Base-by-base conservation (phyloP, 108 stramenopile species). In the Pelagomonas calceolata region DNA sequence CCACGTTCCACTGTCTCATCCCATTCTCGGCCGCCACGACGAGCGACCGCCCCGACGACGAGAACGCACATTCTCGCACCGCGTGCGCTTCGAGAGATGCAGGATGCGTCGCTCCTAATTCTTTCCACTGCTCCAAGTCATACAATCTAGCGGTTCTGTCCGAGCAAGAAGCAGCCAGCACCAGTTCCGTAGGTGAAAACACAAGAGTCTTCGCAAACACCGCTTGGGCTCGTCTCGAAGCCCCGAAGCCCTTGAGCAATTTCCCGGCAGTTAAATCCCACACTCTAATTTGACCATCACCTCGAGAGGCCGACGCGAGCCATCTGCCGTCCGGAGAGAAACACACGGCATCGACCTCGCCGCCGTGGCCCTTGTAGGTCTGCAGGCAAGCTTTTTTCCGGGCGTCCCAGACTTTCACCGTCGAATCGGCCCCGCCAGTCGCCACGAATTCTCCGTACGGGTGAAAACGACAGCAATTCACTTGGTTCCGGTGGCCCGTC, bases 381-480 rank as follows among this genome's bases (percentile, higher is more conserved):
- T 79, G 67, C 18, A 79, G 43, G 68, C 78, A 79, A 26, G 68
- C 12, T 29, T 70, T 68, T 31, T 72, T 43, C 63, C 78, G 69
- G 4, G 70, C 66, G 68, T 79, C 78, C 78, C 78, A 79, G 31
- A 79, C 43, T 16, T 74, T 74, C 32, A 79, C 68, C 30, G 68
- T 70, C 30, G 64, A 43, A 44, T 79, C 78, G 36, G 37, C 69
- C 14, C 71, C 66, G 60, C 78, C 78, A 12, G 63, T 30, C 30
- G 68, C 68, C 12, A 79, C 7, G 36, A 79, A 79, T 30, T 79
- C 78, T 4, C 78, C 78, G 66, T 64, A 79, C 0, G 78, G 78
- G 72, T 79, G 78, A 31, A 70, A 69, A 36, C 64, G 68, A 0
- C 69, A 30, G 36, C 66, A 60, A 36, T 31, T n/a, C 45, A 79